phyloP scores from a whole-genome alignment of 2,329 filamentous ascomycete genomes.

The Ilyonectria robusta region DNA sequence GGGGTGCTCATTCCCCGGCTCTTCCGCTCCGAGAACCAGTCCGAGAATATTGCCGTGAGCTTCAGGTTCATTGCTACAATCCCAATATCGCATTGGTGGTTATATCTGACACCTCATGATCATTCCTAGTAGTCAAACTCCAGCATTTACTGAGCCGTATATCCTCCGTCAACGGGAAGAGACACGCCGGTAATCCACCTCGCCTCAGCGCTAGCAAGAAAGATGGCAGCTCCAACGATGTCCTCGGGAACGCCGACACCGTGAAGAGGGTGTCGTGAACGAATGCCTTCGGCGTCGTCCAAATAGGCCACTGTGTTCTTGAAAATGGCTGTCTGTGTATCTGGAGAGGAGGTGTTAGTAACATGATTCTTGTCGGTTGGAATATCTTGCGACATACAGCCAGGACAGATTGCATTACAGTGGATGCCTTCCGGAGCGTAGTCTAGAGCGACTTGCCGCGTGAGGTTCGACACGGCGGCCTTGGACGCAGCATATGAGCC shows the following conservation, averaged over 20 bases:
- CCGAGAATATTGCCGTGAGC: too few species aligned
- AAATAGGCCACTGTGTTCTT: slow-evolving; percentile 39
- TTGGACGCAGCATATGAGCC: slow-evolving; percentile 63
- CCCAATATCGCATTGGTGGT: too few species aligned
- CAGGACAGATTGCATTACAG: slow-evolving; percentile 68
- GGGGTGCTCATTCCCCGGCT: too few species aligned
- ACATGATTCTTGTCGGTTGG: neutral
- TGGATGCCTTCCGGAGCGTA: slow-evolving; percentile 64
- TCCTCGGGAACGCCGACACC: slow-evolving; percentile 47
- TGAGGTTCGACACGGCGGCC: slow-evolving; percentile 65
- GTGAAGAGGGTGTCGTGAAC: slow-evolving; percentile 45
- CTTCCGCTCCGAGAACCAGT: too few species aligned
- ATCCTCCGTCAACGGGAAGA: slow-evolving; percentile 58
- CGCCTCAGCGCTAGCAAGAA: slow-evolving; percentile 56
- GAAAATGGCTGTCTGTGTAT: slow-evolving; percentile 47
- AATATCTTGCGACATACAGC: slow-evolving; percentile 49
- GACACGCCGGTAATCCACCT: slow-evolving; percentile 59
- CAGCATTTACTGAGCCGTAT: slow-evolving; percentile 49
- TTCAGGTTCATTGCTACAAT: too few species aligned
- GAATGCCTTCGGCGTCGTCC: slow-evolving; percentile 34
- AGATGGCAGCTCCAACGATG: slow-evolving; percentile 53
- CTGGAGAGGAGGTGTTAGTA: slow-evolving; percentile 21
- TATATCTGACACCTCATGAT: too few species aligned
- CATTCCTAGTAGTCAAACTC: too few species aligned
- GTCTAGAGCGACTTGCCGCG: slow-evolving; percentile 63